phyloP scores from a whole-genome alignment of 2,329 filamentous ascomycete species.

The Sclerotinia minor region DNA sequence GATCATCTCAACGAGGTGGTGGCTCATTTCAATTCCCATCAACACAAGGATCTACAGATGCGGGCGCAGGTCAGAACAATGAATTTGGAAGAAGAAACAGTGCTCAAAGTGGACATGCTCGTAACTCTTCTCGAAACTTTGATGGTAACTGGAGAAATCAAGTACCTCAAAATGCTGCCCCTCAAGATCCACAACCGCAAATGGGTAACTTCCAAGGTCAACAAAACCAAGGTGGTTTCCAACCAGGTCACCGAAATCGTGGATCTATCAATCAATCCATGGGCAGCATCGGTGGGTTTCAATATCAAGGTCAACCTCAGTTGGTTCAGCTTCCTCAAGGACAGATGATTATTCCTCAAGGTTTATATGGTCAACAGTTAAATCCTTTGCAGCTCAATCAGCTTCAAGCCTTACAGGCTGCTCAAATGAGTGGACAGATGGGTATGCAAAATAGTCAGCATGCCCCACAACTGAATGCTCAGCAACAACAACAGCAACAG shows the following conservation, averaged over 20 bases:
- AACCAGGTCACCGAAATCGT: slow-evolving; percentile 86
- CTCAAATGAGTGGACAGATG: slow-evolving; percentile 77
- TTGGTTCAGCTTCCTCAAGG: slow-evolving; percentile 81
- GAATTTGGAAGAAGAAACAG: slow-evolving; percentile 78
- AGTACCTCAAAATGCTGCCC: slow-evolving; percentile 49
- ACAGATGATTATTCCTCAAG: slow-evolving; percentile 79
- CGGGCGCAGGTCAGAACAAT: slow-evolving; percentile 48
- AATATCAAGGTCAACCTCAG: slow-evolving; percentile 84
- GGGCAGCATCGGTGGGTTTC: slow-evolving; percentile 79
- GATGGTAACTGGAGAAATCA: slow-evolving; percentile 97
- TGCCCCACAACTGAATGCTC: slow-evolving; percentile 62
- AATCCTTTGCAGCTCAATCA: slow-evolving; percentile 87
- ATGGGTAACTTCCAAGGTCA: slow-evolving; percentile 71
- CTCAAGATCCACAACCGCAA: slow-evolving; percentile 53
- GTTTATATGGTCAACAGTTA: slow-evolving; percentile 81
- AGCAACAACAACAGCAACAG: slow-evolving; percentile 85
- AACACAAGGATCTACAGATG: slow-evolving; percentile 53
- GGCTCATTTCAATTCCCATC: slow-evolving; percentile 71
- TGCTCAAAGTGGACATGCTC: slow-evolving; percentile 63
- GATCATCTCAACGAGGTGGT: slow-evolving; percentile 59
- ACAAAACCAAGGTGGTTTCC: slow-evolving; percentile 74
- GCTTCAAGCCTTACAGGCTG: slow-evolving; percentile 87
- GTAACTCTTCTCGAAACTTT: slow-evolving; percentile 88
- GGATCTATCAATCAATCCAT: slow-evolving; percentile 86
- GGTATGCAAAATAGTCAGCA: slow-evolving; percentile 71